Evolutionary conservation across 805 yeast species (phyloP).

Genomic region (Ogataea trehalophila): DNA sequence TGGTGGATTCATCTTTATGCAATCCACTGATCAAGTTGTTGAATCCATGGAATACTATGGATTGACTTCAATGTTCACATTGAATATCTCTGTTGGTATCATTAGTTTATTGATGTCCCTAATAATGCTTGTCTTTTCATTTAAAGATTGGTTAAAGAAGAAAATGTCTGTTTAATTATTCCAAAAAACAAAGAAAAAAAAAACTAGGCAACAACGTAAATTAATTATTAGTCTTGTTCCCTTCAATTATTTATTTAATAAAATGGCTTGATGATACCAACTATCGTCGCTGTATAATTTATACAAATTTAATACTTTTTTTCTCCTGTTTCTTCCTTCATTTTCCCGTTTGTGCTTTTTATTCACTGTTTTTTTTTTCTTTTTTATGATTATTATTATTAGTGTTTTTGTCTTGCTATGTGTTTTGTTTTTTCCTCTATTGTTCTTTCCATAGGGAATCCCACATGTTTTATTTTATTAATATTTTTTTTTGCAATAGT

Average conservation of each 20-base stretch:
- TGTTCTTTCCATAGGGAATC: not conserved
- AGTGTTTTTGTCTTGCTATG: too few species aligned
- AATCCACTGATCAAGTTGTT: slow-evolving; percentile 81
- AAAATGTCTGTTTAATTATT: slow-evolving; percentile 6
- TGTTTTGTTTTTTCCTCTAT: not conserved
- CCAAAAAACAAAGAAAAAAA: not conserved
- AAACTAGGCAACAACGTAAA: not conserved
- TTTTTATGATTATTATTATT: too few species aligned
- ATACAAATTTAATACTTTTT: not conserved
- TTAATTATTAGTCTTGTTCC: too few species aligned
- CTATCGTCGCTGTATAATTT: too few species aligned
- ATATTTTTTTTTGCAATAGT: too few species aligned
- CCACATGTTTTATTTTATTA: too few species aligned
- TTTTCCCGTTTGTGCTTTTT: not conserved
- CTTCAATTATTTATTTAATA: too few species aligned
- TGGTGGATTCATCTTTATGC: slow-evolving; percentile 92
- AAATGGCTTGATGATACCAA: too few species aligned
- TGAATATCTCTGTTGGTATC: slow-evolving; percentile 79
- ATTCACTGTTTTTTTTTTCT: not conserved
- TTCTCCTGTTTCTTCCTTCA: not conserved
- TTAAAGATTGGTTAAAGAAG: slow-evolving; percentile 46
- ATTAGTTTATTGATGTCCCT: slow-evolving; percentile 81
- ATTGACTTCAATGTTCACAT: slow-evolving; percentile 81
- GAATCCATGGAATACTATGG: slow-evolving; percentile 80
- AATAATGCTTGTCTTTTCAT: slow-evolving; percentile 67